phyloP scores from a whole-genome alignment of 2,329 filamentous ascomycete genomes.

The Pseudopithomyces maydicus region DNA sequence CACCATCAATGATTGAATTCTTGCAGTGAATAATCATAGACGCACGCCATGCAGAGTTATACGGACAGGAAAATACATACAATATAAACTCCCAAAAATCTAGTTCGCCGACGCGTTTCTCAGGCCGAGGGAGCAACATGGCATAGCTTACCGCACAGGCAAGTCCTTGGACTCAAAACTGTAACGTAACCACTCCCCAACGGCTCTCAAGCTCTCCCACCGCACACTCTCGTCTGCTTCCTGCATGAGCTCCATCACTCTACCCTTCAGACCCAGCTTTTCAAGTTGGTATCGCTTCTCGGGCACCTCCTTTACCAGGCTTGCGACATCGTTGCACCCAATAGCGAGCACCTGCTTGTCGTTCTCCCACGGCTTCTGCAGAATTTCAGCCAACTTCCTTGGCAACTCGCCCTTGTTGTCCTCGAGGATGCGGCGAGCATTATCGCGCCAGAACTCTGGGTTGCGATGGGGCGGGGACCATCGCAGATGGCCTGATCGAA shows the following conservation, averaged over 20 bases:
- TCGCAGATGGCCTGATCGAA: slow-evolving; percentile 83
- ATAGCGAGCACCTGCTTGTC: slow-evolving; percentile 87
- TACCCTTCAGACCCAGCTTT: slow-evolving; percentile 80
- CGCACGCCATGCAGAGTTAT: slow-evolving; percentile 2
- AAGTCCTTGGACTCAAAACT: slow-evolving; percentile 50
- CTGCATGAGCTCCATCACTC: slow-evolving; percentile 93
- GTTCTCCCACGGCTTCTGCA: slow-evolving; percentile 81
- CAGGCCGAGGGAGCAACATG: background rate
- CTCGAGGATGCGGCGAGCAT: slow-evolving; percentile 84
- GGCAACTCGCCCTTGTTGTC: slow-evolving; percentile 79
- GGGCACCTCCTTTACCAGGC: slow-evolving; percentile 84
- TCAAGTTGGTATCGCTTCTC: slow-evolving; percentile 82
- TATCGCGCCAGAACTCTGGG: slow-evolving; percentile 88
- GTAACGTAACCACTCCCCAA: slow-evolving; percentile 78
- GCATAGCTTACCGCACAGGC: slow-evolving; percentile 29
- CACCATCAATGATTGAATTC: background rate
- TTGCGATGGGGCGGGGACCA: slow-evolving; percentile 93
- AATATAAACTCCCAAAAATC: background rate
- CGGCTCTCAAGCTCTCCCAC: slow-evolving; percentile 89
- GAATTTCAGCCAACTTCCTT: slow-evolving; percentile 82
- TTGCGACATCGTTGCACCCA: slow-evolving; percentile 91
- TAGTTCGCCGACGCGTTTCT: background rate
- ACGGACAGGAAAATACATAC: slow-evolving; percentile 5
- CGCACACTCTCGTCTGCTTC: slow-evolving; percentile 85
- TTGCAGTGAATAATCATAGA: background rate